Conservation (phyloP, 192 early-diverging fungal species). For the Linderina pennispora region DNA sequence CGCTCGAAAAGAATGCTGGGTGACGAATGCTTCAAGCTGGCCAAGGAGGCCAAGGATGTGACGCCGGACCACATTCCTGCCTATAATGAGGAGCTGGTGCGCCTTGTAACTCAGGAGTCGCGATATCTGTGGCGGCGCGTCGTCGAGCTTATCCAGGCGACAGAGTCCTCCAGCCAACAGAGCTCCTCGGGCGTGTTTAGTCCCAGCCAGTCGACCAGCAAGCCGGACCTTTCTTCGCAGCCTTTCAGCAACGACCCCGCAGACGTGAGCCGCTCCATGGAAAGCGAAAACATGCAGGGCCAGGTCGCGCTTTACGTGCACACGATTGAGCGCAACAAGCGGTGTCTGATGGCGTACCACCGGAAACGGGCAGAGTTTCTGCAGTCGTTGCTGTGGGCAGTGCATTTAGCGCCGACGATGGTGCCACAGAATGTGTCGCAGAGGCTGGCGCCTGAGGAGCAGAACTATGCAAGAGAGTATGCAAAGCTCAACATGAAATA, state of each 20-base stretch:
- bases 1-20: conserved; percentile 56
- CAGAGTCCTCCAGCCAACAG: not conserved
- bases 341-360: conserved; percentile 86
- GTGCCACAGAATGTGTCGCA: conserved; percentile 12
- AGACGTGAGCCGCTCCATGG: not conserved
- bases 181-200: conserved; percentile 5
- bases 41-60: conserved; percentile 71
- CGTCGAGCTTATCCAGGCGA: conserved; percentile 34
- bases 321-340: conserved; percentile 72
- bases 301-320: conserved; percentile 30
- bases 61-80: conserved; percentile 61
- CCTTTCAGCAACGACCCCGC: not conserved
- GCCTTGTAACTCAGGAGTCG: conserved; percentile 74
- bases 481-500: conserved; percentile 60
- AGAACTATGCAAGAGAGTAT: conserved; percentile 51
- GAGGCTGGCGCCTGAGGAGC: conserved; percentile 30
- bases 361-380: conserved; percentile 62
- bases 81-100: conserved; percentile 78
- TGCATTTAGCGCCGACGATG: conserved; percentile 37
- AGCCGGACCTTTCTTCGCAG: not conserved
- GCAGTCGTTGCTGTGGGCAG: conserved; percentile 52
- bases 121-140: conserved; percentile 54
- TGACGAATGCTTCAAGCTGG: conserved; percentile 73
- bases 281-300: conserved; percentile 19
- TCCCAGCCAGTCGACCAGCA: not conserved